Percentiles rank a stretch among this genome's conserved stretches.
phyloP scores from a whole-genome alignment of 441 rosid species.

The Mallotus repandus region DNA sequence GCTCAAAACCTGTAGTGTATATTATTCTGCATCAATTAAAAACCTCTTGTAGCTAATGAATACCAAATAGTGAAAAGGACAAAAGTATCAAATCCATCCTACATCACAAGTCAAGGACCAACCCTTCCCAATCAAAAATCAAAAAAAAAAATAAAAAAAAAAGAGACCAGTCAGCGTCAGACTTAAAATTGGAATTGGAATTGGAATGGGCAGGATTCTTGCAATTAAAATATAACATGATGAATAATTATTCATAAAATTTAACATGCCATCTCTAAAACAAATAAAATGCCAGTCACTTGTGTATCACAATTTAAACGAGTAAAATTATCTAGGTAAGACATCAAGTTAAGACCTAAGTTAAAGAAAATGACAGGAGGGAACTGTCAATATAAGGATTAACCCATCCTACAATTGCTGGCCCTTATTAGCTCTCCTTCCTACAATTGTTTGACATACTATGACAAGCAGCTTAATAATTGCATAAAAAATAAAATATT shows the following conservation, averaged over 20 bases:
- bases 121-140: background rate
- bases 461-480: background rate
- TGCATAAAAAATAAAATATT: background rate
- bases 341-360: background rate
- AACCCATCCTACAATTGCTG: background rate
- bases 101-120: conserved; percentile 3
- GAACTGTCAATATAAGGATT: conserved; percentile 4
- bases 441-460: background rate
- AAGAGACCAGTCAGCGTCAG: no score
- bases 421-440: conserved; percentile 5
- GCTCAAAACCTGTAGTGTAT: background rate
- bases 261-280: background rate
- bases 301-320: background rate
- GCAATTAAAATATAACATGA: background rate
- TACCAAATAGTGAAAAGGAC: background rate
- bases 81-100: background rate
- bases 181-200: conserved; percentile 6
- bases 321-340: background rate
- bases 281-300: background rate
- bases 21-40: background rate
- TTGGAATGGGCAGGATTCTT: conserved; percentile 2
- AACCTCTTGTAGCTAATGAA: background rate
- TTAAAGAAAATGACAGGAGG: conserved; percentile 4
- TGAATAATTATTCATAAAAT: background rate
- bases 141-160: no score